Evolutionary conservation across 2,329 filamentous ascomycete genomes (phyloP).

Genomic region (Cladophialophora yegresii): DNA sequence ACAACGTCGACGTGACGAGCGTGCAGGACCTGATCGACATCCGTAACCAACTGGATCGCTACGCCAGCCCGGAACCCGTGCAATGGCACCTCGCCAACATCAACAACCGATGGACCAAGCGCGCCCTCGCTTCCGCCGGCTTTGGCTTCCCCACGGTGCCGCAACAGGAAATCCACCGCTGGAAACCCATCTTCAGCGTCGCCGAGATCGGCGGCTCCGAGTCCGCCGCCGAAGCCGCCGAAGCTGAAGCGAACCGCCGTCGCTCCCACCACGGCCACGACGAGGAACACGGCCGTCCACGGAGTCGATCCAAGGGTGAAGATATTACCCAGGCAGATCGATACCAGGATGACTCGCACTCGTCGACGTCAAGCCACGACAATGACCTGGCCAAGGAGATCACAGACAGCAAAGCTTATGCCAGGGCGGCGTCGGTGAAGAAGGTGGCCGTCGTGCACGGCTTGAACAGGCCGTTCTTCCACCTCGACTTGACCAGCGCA

Average conservation of each 20-base stretch:
- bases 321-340: conserved; percentile 2
- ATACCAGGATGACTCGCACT: conserved; percentile 33
- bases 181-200: conserved; percentile 95
- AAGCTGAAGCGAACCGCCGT: conserved; percentile 59
- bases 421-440: conserved; percentile 31
- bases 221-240: conserved; percentile 69
- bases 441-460: conserved; percentile 71
- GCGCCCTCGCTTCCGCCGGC: conserved; percentile 79
- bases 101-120: conserved; percentile 92
- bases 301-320: conserved; percentile 10
- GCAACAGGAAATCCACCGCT: conserved; percentile 62
- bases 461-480: conserved; percentile 88
- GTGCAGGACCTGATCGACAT: conserved; percentile 92
- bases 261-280: conserved; percentile 30
- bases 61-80: conserved; percentile 75
- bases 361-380: conserved; percentile 40
- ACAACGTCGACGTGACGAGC: conserved; percentile 90
- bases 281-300: conserved; percentile 38
- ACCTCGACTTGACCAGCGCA: conserved; percentile 86
- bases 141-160: conserved; percentile 76
- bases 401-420: conserved; percentile 53
- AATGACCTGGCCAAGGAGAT: conserved; percentile 51
- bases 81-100: conserved; percentile 97
- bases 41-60: conserved; percentile 87
- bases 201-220: conserved; percentile 75